Base-by-base conservation (phyloP, 2,329 filamentous ascomycete species). In the Pseudogymnoascus sp. region DNA sequence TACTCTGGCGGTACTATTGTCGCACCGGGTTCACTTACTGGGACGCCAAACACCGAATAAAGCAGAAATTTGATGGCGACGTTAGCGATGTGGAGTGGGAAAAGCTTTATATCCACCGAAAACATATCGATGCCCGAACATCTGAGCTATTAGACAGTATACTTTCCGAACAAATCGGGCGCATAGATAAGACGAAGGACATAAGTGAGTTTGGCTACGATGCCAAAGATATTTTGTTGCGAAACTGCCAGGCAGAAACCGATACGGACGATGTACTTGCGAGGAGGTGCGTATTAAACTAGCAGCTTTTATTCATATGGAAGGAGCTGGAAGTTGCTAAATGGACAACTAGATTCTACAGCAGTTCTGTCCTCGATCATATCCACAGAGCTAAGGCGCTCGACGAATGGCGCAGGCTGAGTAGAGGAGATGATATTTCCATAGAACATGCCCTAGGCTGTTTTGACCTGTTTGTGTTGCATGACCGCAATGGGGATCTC, bases 391-490 rank as follows among this genome's bases (percentile, higher is more conserved):
- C 85, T 67, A 83, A 89, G 63, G 93, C 92, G 7, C 81, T 97
- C 63, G 82, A 87, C 44, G 84, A 90, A 72, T 97, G 93, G 93
- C 78, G 78, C 66, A 81, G 81, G 62, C 68, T 90, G 62, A 76
- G 73, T 10, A 71, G 65, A 26, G 78, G 81, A 5, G 79, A 82
- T 62, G 75, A 78, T 62, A 78, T 86, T 21, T 74, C 83, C 7
- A 79, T 96, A 19, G 93, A 96, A 73, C 82, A 83, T 64, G 88
- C 88, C 1, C 78, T 97, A 15, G 89, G 87, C 19, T 89, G 88
- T 13, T 96, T 96, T 74, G 95, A 97, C 74, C 83, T 97, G 76
- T 97, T 97, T 75, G 85, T 96, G 53, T 78, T 93, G 28, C 85
- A 88, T 67, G 87, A 88, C 63, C 82, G 85, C 17, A 80, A 82